Percentiles rank a stretch among this genome's conserved stretches.
phyloP scores from a whole-genome alignment of 169 alveolate genomes.

The Theileria luwenshuni region DNA sequence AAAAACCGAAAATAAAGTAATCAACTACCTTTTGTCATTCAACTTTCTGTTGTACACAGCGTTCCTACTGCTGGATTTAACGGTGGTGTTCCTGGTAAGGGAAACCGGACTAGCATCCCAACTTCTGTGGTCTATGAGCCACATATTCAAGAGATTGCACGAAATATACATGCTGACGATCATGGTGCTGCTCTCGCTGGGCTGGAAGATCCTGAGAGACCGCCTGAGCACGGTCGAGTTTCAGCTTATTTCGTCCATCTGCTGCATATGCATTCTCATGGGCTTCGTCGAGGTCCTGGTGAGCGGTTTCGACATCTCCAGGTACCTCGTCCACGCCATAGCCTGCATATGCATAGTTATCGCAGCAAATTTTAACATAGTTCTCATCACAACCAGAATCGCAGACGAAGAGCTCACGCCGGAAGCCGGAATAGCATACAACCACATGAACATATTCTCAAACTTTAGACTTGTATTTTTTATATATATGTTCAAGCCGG shows the following conservation, averaged over 20 bases:
- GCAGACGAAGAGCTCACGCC: conserved; percentile 45
- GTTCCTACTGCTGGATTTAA: conserved; percentile 43
- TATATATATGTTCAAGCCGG: conserved; percentile 52
- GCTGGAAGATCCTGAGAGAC: conserved; percentile 60
- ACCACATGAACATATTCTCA: conserved; percentile 40
- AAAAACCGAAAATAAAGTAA: neutral
- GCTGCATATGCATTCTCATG: conserved; percentile 13
- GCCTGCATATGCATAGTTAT: conserved; percentile 43
- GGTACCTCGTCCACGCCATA: conserved; percentile 43
- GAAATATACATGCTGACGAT: conserved; percentile 39
- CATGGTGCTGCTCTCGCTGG: conserved; percentile 55
- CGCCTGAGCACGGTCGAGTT: conserved; percentile 30
- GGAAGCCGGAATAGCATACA: conserved; percentile 52
- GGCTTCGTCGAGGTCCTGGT: conserved; percentile 61
- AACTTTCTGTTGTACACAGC: conserved; percentile 36
- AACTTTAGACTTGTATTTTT: conserved; percentile 39
- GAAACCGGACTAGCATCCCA: conserved; percentile 24
- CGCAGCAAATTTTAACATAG: conserved; percentile 61
- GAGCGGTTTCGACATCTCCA: conserved; percentile 55
- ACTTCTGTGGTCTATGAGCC: conserved; percentile 42
- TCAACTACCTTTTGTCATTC: conserved; percentile 46
- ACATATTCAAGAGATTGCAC: conserved; percentile 51
- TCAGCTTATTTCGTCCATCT: conserved; percentile 36
- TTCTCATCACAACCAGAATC: conserved; percentile 42
- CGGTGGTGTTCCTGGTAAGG: conserved; percentile 12